These are phyloP conservation scores for Lepraria neglecta DNA, from an alignment of 495 filamentous ascomycete genomes.

Conservation along the genomic window DNA sequence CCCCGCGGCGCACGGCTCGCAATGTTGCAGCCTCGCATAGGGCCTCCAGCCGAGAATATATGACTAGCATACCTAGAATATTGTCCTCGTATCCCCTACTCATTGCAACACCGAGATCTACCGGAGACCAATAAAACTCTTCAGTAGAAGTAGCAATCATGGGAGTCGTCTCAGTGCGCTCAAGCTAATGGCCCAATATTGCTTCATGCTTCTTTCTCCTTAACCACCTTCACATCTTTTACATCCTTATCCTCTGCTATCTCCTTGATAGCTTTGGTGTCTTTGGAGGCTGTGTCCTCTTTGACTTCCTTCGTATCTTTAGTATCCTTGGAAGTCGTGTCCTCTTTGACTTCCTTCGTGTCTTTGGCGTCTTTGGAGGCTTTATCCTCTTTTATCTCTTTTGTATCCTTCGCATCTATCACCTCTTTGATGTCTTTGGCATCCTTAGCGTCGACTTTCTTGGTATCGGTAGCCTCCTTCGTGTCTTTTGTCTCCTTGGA, in stretches of 20 bases:
- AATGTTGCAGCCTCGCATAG: neutral
- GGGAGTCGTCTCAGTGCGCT: neutral
- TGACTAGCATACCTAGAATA: too few species aligned
- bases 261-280: neutral
- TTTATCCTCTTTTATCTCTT: conserved; percentile 10
- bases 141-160: neutral
- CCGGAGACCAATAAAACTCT: too few species aligned
- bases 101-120: neutral
- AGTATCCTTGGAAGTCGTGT: conserved; percentile 7
- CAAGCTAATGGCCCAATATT: neutral
- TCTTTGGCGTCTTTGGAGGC: conserved; percentile 7
- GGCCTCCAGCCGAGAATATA: too few species aligned
- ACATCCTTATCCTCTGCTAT: neutral
- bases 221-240: neutral
- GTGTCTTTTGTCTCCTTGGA: conserved; percentile 15
- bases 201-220: neutral
- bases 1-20: neutral
- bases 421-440: conserved; percentile 4
- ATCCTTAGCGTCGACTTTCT: conserved; percentile 3
- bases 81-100: neutral
- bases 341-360: conserved; percentile 4
- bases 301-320: conserved; percentile 14
- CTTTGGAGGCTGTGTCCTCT: conserved; percentile 8
- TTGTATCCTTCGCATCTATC: conserved; percentile 7
- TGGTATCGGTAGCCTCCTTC: conserved; percentile 2